Evolutionary conservation across 495 filamentous ascomycete genomes (phyloP), one percentile per base, ranked within the genome.

Genomic region (Amorphotheca resinae): DNA sequence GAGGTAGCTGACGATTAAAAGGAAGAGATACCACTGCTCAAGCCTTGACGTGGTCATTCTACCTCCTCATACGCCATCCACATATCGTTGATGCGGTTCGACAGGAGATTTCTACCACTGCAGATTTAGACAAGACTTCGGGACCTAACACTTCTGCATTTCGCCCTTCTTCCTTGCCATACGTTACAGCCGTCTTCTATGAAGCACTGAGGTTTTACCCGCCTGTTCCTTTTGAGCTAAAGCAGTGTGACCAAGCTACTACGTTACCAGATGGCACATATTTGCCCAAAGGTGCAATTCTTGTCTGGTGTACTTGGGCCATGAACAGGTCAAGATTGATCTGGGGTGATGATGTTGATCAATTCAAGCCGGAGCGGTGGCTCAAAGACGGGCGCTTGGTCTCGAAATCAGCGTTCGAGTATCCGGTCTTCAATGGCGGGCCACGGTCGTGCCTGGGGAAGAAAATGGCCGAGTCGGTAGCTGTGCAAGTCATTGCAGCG

Each of bases 371-470:
- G 1, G 67, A 70, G 22, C 46, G 73, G 48, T 79, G 73, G 63
- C 54, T 77, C 7, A 50, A 51, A 17, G 56, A 63, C 16, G 61
- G 59, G 7, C 61, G 55, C 23, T 35, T 73, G 7, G 53, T 66
- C 5, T 55, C 55, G 0, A 70, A 64, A 45, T 64, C 60, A 23
- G 56, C 72, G 4, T 65, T 61, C 32, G 73, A 75, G 53, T 79
- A 70, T 45, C 72, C 74, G 1, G 74, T 79, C 8, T 79, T 79
- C 49, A 76, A 79, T 34, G 74, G 71, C 11, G 74, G 74, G 0
- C 62, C 69, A 4, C 60, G 74, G 42, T 63, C 65, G 1, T 79
- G 74, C 48, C 54, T 77, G 26, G 74, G 74, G 9, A 73, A 70
- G 58, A 71, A 64, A 49, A 75, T 77, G 73, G 74, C 74, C 2